These are phyloP conservation scores for Orbilia oligospora DNA, from an alignment of 2,329 filamentous ascomycete genomes.

Conservation along the genomic window DNA sequence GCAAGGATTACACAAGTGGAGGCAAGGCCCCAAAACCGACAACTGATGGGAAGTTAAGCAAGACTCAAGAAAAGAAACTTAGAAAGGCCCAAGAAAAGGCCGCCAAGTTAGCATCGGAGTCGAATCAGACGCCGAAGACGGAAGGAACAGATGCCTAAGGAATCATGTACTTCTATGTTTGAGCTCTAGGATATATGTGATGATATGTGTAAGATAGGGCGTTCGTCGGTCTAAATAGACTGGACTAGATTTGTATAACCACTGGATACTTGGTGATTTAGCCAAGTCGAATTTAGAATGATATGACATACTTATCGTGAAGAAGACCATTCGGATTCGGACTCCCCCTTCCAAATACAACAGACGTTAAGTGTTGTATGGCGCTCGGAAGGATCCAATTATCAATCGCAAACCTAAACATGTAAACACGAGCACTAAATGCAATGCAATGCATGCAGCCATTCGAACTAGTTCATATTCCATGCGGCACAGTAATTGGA, in stretches of 20 bases:
- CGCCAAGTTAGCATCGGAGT: constrained; percentile 27
- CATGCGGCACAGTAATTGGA: no score
- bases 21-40: constrained; percentile 38
- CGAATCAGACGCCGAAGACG: not conserved
- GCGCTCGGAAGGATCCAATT: no score
- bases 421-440: no score
- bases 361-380: constrained; percentile 9
- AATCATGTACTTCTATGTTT: constrained; percentile 17
- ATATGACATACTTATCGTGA: not conserved
- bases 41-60: constrained; percentile 50
- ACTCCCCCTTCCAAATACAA: not conserved
- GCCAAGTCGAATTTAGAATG: not conserved
- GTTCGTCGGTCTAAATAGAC: constrained; percentile 13
- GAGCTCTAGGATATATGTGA: not conserved
- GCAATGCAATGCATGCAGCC: no score
- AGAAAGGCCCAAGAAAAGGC: constrained; percentile 57
- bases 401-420: no score
- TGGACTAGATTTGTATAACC: constrained; percentile 12
- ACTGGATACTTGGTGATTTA: not conserved
- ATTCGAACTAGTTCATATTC: no score
- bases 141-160: constrained; percentile 22
- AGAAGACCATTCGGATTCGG: no score
- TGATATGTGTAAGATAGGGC: constrained; percentile 51
- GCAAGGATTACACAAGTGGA: constrained; percentile 54
- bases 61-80: constrained; percentile 57